Evolutionary conservation across 176 grass and related monocot genomes (phyloP).

Genomic region (Urochloa ruziziensis): DNA sequence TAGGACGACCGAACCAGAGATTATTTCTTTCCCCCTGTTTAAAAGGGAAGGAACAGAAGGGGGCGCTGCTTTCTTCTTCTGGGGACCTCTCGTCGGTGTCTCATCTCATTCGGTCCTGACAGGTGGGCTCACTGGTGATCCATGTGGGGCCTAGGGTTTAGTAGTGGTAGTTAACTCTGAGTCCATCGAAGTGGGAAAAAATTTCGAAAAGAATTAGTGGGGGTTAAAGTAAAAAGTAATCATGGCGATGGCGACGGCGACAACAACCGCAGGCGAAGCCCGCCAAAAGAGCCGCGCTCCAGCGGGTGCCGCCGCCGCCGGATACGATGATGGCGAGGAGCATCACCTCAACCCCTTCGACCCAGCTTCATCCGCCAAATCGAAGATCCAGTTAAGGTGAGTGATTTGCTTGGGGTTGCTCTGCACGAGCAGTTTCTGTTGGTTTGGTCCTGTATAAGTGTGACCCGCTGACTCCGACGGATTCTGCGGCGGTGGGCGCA

Average conservation of each 20-base stretch:
- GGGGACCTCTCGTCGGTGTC: not conserved
- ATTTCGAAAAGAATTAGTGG: not conserved
- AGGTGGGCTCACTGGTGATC: not conserved
- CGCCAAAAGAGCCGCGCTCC: conserved; percentile 11
- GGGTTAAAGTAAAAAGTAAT: not conserved
- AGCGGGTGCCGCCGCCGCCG: not conserved
- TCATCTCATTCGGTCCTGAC: not conserved
- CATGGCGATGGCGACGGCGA: conserved; percentile 10
- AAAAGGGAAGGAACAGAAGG: not conserved
- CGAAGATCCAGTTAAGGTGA: conserved; percentile 50
- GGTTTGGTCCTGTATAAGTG: not conserved
- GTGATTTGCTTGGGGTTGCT: not conserved
- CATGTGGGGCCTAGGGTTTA: not conserved
- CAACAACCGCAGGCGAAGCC: not conserved
- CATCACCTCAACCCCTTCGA: conserved; percentile 53
- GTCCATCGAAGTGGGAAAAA: not conserved
- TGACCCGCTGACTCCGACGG: not conserved
- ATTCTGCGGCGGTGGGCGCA: conserved; percentile 9
- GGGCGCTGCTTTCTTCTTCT: not conserved
- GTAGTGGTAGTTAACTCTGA: not conserved
- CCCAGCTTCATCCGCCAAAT: not conserved
- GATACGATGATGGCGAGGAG: conserved; percentile 51
- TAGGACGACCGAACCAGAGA: not conserved
- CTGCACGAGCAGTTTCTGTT: not conserved
- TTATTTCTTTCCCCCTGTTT: not conserved